Percentiles rank a stretch among this genome's conserved stretches.
Evolutionary conservation across 176 grass and related monocot species (phyloP).

Genomic region (Phyllostachys edulis): DNA sequence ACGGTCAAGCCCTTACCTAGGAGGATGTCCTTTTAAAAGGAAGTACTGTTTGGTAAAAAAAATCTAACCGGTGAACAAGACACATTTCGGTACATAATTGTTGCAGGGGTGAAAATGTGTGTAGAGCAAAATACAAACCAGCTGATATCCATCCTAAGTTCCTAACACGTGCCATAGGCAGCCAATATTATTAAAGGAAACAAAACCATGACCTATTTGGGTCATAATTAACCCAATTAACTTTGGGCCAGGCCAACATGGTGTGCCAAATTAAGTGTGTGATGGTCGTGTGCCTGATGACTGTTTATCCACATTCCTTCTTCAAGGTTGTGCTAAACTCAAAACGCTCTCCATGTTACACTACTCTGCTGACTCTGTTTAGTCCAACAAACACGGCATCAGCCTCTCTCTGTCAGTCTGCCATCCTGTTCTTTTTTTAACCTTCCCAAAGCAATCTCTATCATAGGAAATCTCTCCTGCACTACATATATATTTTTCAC

Average conservation of each 20-base stretch:
- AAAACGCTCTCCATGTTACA: background rate
- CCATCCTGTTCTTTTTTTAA: background rate
- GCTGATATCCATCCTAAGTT: background rate
- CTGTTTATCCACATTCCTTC: constrained; percentile 1
- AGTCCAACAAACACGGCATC: constrained; percentile 7
- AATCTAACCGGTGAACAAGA: background rate
- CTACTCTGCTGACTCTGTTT: background rate
- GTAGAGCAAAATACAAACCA: background rate
- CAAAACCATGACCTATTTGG: background rate
- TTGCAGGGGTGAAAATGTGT: no score
- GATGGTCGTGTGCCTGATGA: constrained; percentile 17
- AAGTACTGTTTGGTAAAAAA: background rate
- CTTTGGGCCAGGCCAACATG: background rate
- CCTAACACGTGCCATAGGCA: background rate
- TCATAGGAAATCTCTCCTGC: constrained; percentile 35
- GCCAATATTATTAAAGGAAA: background rate
- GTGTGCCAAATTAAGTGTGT: background rate
- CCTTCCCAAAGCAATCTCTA: background rate
- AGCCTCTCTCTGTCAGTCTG: background rate
- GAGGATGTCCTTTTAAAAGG: no score
- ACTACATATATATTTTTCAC: background rate
- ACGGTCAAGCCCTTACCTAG: no score
- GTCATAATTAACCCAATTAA: background rate
- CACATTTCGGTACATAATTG: background rate
- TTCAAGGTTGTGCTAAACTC: background rate